Base-by-base conservation (phyloP, 805 yeast species). In the Priceomyces medius region DNA sequence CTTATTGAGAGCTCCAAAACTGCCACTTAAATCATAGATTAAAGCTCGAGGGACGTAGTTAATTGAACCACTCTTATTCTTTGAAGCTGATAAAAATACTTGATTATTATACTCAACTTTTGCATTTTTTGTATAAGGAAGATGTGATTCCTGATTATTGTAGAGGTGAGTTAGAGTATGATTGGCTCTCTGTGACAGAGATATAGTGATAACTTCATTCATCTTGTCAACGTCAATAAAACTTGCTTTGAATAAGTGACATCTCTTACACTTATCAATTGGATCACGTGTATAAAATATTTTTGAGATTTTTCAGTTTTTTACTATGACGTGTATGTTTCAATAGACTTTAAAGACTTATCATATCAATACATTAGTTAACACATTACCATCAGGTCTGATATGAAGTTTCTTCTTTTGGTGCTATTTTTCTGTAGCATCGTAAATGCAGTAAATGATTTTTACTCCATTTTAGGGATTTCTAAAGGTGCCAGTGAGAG, bases 161-260 rank as follows among this genome's bases (percentile, higher is more conserved):
- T 81, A 87, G 56, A 87, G 83, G 52, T 88, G 96, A 0, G 96
- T 77, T 2, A 77, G 59, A n/a, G 87, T 59, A 58, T 86, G 91
- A 51, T 87, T 87, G 0, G 96, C 75, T 16, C 71, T 55, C 8
- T 85, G 90, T 0, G 96, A 86, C 4, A 80, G 66, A 3, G 95
- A 82, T 0, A 89, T 47, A 9, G 80, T 84, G n/a, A 91, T 58
- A 0, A 86, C 66, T 54, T 90, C 96, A 41, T 75, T 80, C 95
- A 86, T 86, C 12, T n/a, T 36, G 12, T 8, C 14, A 28, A 7
- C 13, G 12, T 7, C 7, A 28, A 28, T n/a, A 28, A 6, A 35
- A n/a, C n/a, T n/a, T n/a, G n/a, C n/a, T n/a, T n/a, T n/a, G n/a
- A n/a, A n/a, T n/a, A n/a, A n/a, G n/a, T 35, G 38, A 35, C 16